A percentile compares a stretch with the other conserved stretches of the same genome.
Conservation (phyloP, 2,329 filamentous ascomycete species). For the Pezicula neosporulosa region DNA sequence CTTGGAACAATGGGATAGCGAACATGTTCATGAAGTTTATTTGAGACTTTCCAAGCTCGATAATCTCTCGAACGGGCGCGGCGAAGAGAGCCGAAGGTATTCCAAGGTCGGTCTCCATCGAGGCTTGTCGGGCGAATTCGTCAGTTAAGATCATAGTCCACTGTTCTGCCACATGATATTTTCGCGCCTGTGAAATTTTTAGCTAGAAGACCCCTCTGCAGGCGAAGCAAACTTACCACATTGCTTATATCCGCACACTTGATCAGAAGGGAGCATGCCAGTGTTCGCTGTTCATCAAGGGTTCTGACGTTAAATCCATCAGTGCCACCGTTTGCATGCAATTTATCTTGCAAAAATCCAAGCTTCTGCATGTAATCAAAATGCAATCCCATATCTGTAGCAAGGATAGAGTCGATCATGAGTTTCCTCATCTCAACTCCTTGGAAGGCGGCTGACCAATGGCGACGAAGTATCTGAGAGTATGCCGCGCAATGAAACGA, state of each 20-base stretch:
- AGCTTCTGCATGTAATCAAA: constrained; percentile 95
- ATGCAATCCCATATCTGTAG: constrained; percentile 96
- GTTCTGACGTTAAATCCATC: constrained; percentile 76
- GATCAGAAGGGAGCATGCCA: constrained; percentile 88
- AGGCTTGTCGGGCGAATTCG: constrained; percentile 88
- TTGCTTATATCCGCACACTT: constrained; percentile 99
- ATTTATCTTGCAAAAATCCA: constrained; percentile 73
- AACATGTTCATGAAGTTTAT: constrained; percentile 97
- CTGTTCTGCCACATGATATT: constrained; percentile 74
- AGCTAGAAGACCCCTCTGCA: constrained; percentile 2
- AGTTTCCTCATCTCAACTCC: constrained; percentile 78
- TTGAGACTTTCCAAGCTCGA: constrained; percentile 82
- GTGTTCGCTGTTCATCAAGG: constrained; percentile 70
- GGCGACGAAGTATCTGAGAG: constrained; percentile 86
- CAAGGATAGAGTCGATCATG: constrained; percentile 96
- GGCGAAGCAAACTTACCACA: constrained; percentile 61
- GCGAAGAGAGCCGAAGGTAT: constrained; percentile 87
- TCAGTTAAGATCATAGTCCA: constrained; percentile 96
- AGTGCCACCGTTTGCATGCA: constrained; percentile 61
- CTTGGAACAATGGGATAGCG: constrained; percentile 86
- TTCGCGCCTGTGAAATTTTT: constrained; percentile 63
- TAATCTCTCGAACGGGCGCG: constrained; percentile 75
- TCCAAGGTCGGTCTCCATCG: constrained; percentile 84
- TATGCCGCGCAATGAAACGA: constrained; percentile 97
- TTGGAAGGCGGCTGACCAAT: constrained; percentile 83